These are phyloP conservation scores for Petrea volubilis DNA, from an alignment of 257 asterid genomes.

Conservation along the genomic window DNA sequence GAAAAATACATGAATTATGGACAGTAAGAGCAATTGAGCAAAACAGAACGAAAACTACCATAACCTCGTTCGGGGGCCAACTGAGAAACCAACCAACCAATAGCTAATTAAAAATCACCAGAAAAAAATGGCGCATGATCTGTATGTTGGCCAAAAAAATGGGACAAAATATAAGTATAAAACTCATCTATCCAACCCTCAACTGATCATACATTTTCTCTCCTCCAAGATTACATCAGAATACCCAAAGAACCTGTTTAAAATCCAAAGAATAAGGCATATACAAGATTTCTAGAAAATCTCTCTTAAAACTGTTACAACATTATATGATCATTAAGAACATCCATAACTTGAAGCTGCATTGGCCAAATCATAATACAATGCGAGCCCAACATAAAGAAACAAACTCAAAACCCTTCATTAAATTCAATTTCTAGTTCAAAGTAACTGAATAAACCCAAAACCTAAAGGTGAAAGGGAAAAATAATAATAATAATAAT, in stretches of 20 bases:
- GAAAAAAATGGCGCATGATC: not conserved
- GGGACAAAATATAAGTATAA: not conserved
- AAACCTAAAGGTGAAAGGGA: not conserved
- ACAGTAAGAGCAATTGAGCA: not conserved
- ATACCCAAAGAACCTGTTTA: not conserved
- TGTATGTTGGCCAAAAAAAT: not conserved
- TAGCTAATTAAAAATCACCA: not conserved
- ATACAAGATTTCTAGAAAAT: slow-evolving; percentile 5
- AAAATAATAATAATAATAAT: not conserved
- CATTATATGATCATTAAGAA: slow-evolving; percentile 2
- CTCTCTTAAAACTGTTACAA: not conserved
- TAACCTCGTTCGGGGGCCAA: not conserved
- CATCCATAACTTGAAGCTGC: not conserved
- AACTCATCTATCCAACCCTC: not conserved
- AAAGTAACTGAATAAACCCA: slow-evolving; percentile 5
- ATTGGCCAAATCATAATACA: not conserved
- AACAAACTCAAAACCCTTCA: not conserved
- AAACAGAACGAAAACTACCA: not conserved
- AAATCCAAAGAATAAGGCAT: not conserved
- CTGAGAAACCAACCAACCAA: not conserved
- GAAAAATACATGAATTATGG: not conserved
- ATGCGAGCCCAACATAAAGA: not conserved
- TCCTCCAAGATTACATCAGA: not conserved
- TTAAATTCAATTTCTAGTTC: not conserved
- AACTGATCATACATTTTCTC: not conserved